Conservation (phyloP, 768 basidiomycete species). For the Suillus subalutaceus region DNA sequence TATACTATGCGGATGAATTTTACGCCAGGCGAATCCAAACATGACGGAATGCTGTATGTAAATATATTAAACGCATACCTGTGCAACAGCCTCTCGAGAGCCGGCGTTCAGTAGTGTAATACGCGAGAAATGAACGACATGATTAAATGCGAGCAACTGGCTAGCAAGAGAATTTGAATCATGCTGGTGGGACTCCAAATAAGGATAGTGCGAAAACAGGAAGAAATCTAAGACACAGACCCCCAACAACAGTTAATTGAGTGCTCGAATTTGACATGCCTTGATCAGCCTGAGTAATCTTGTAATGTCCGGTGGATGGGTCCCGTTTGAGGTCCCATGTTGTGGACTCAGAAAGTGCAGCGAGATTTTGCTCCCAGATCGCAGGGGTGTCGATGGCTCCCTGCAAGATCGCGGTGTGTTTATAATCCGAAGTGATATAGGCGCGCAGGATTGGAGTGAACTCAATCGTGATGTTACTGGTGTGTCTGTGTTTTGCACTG, state of each 20-base stretch:
- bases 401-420: background rate
- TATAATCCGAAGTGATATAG: slow-evolving; percentile 5
- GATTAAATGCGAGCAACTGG: background rate
- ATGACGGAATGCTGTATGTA: background rate
- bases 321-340: slow-evolving; percentile 7
- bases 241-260: background rate
- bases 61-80: background rate
- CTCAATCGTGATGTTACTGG: background rate
- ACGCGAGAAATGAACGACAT: background rate
- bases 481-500: background rate
- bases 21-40: background rate
- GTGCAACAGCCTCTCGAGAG: background rate
- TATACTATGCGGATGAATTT: background rate
- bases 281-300: background rate
- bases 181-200: background rate
- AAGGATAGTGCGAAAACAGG: background rate
- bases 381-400: background rate
- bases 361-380: slow-evolving; percentile 8
- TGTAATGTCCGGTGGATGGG: background rate
- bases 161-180: background rate
- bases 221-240: background rate
- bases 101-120: background rate
- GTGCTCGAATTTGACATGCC: background rate
- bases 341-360: background rate
- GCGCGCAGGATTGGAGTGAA: slow-evolving; percentile 2